These are phyloP conservation scores for Hapsidospora chrysogenum DNA, from an alignment of 495 filamentous ascomycete species.

Conservation along the genomic window DNA sequence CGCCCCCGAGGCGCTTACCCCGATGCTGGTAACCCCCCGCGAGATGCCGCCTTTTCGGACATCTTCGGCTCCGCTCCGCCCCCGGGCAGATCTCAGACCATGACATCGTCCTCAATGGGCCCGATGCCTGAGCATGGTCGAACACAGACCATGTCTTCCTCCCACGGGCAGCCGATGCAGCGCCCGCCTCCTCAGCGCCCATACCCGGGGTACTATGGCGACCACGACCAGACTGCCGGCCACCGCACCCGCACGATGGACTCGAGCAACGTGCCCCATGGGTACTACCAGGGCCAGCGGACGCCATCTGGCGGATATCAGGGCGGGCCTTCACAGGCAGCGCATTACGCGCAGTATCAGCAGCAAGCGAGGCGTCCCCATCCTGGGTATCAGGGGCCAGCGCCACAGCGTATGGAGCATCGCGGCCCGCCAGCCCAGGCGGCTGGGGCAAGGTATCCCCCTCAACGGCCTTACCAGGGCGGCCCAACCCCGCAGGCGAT, in stretches of 20 bases:
- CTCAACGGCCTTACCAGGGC: constrained; percentile 36
- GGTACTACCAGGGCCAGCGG: constrained; percentile 39
- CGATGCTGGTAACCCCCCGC: constrained; percentile 53
- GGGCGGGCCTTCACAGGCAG: constrained; percentile 19
- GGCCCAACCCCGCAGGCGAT: constrained; percentile 44
- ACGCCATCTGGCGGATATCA: constrained; percentile 27
- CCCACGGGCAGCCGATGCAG: constrained; percentile 47
- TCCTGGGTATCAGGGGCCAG: constrained; percentile 26
- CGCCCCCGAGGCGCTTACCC: constrained; percentile 39
- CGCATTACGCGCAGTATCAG: constrained; percentile 14
- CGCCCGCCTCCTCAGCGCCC: constrained; percentile 39
- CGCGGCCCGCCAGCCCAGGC: constrained; percentile 30
- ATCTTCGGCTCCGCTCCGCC: constrained; percentile 86
- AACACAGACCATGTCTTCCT: constrained; percentile 79
- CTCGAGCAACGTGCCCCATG: constrained; percentile 24
- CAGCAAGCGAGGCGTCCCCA: constrained; percentile 28
- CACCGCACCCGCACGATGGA: constrained; percentile 7
- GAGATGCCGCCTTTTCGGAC: constrained; percentile 89
- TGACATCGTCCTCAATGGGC: constrained; percentile 47
- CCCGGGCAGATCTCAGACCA: constrained; percentile 74
- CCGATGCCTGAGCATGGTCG: constrained; percentile 38
- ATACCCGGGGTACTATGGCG: constrained; percentile 18
- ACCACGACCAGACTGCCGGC: constrained; percentile 11
- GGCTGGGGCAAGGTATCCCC: constrained; percentile 38
- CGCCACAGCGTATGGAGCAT: constrained; percentile 17